Evolutionary conservation across 441 rosid genomes (phyloP).

Genomic region (Aleurites moluccanus): DNA sequence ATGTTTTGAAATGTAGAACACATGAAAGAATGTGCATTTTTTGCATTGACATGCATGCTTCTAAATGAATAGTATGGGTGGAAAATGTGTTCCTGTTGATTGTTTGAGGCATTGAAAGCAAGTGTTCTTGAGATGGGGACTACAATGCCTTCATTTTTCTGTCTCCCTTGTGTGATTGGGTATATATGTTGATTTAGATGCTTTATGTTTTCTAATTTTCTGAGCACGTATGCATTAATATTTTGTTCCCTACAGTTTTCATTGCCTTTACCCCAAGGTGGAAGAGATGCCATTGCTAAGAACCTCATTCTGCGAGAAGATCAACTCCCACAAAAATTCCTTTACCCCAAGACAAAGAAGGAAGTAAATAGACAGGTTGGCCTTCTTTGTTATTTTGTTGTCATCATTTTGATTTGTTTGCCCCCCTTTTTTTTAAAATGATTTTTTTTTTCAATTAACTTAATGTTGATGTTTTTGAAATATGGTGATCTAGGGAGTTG

Average conservation of each 20-base stretch:
- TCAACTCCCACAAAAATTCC: conserved; percentile 85
- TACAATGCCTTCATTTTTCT: background rate
- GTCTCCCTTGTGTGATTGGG: background rate
- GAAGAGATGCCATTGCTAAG: conserved; percentile 84
- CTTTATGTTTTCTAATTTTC: background rate
- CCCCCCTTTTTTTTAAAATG: background rate
- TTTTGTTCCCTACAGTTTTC: conserved; percentile 56
- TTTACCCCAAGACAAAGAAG: conserved; percentile 81
- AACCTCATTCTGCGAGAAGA: conserved; percentile 82
- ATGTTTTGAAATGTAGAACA: too few species aligned
- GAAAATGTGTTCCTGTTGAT: background rate
- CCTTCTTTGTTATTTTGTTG: background rate
- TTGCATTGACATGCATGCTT: background rate
- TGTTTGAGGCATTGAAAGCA: background rate
- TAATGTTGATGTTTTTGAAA: background rate
- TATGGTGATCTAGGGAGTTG: conserved; percentile 53
- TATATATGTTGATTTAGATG: background rate
- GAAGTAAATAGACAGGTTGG: conserved; percentile 63
- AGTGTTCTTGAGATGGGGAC: background rate
- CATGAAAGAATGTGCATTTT: too few species aligned
- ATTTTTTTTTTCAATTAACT: background rate
- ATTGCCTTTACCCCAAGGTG: conserved; percentile 83
- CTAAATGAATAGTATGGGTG: background rate
- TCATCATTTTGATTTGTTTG: background rate
- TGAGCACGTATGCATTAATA: background rate